A percentile compares a stretch with the other conserved stretches of the same genome.
phyloP scores from a whole-genome alignment of 345 rosid genomes.

The Laguncularia racemosa region DNA sequence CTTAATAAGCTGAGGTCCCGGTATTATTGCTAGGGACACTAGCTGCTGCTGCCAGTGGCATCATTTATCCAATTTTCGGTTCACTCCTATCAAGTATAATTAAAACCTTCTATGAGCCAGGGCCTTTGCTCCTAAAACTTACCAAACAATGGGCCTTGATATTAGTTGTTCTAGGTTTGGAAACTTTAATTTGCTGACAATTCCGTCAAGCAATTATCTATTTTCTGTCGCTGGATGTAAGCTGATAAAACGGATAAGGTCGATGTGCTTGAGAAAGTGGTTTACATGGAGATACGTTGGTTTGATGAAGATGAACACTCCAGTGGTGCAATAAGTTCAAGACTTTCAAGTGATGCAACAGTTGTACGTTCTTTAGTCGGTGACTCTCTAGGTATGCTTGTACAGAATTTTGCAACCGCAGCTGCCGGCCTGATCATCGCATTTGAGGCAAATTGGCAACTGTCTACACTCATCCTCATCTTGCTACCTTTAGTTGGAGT shows the following conservation, averaged over 20 bases:
- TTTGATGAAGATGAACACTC: conserved; percentile 74
- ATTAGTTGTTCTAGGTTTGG: conserved; percentile 55
- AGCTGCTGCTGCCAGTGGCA: conserved; percentile 47
- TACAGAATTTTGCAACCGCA: conserved; percentile 56
- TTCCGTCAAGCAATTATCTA: conserved; percentile 43
- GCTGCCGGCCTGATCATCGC: conserved; percentile 68
- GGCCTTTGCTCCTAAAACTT: conserved; percentile 43
- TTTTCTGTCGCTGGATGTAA: conserved; percentile 70
- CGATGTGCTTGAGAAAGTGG: conserved; percentile 72
- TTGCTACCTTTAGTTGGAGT: conserved; percentile 59
- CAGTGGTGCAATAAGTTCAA: conserved; percentile 78
- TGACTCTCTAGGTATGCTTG: conserved; percentile 54
- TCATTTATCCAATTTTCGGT: conserved; percentile 53
- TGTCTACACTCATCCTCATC: conserved; percentile 48
- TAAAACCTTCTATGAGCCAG: conserved; percentile 51
- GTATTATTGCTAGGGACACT: conserved; percentile 50
- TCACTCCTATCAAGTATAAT: conserved; percentile 47
- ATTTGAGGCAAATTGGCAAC: conserved; percentile 59
- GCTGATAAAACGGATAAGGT: conserved; percentile 52
- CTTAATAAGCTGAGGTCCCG: conserved; percentile 87
- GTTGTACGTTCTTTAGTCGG: conserved; percentile 68
- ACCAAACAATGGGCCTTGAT: conserved; percentile 66
- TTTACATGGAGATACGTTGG: conserved; percentile 85
- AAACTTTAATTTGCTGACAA: conserved; percentile 36
- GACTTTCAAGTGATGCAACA: conserved; percentile 88